Evolutionary conservation across 2,329 filamentous ascomycete genomes (phyloP).

Genomic region (Didymella lethalis): DNA sequence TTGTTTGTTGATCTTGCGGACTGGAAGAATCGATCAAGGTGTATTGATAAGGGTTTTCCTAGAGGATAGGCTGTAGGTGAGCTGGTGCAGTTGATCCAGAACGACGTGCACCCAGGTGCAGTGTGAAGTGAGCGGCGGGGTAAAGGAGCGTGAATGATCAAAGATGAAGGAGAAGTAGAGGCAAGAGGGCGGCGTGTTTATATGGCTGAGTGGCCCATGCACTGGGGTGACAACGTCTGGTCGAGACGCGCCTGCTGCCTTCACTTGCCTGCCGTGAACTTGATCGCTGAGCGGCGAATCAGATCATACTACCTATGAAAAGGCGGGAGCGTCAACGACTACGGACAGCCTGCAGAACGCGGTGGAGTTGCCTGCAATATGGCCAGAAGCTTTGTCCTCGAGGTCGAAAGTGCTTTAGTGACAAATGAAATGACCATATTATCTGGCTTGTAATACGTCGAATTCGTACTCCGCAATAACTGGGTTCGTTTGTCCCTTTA

Average conservation of each 20-base stretch:
- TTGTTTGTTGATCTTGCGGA: slow-evolving; percentile 17
- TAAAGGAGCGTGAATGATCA: slow-evolving; percentile 22
- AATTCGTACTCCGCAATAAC: not conserved
- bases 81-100: slow-evolving; percentile 1
- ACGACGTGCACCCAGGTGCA: slow-evolving; percentile 6
- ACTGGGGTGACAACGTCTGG: slow-evolving; percentile 6
- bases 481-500: slow-evolving; percentile 7
- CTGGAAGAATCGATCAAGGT: slow-evolving; percentile 18
- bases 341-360: not conserved
- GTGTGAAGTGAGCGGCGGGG: slow-evolving; percentile 11
- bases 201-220: slow-evolving; percentile 7
- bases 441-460: slow-evolving; percentile 8
- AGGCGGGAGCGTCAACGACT: not conserved
- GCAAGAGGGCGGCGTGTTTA: slow-evolving; percentile 14
- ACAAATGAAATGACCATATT: slow-evolving; percentile 2
- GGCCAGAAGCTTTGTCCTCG: not conserved
- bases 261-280: slow-evolving; percentile 3
- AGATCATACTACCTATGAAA: not conserved
- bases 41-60: slow-evolving; percentile 26
- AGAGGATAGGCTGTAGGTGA: slow-evolving; percentile 22
- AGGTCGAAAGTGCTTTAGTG: not conserved
- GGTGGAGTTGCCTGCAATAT: not conserved
- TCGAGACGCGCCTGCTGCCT: slow-evolving; percentile 19
- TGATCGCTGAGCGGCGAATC: not conserved
- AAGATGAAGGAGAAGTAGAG: slow-evolving; percentile 5